Conservation (phyloP, 805 yeast species). For the Barnettozyma sucrosica region DNA sequence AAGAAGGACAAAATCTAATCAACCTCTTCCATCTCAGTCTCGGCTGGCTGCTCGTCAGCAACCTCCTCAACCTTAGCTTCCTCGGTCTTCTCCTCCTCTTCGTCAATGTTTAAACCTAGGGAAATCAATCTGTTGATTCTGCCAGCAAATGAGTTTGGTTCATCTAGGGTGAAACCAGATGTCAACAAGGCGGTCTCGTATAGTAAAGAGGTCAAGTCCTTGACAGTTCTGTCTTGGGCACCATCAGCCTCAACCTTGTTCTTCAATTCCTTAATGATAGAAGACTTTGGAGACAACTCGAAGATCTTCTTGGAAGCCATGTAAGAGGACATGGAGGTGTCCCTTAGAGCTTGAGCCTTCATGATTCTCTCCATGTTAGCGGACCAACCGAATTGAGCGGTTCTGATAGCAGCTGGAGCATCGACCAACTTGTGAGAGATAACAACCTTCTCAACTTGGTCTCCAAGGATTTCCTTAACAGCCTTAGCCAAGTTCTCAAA, state of each 20-base stretch:
- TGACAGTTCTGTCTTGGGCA: constrained; percentile 96
- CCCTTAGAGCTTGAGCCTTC: constrained; percentile 99
- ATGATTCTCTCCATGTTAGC: constrained; percentile 99
- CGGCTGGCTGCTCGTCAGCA: constrained; percentile 77
- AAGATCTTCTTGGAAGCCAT: constrained; percentile 99
- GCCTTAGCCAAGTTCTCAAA: constrained; percentile 92
- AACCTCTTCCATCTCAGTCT: constrained; percentile 98
- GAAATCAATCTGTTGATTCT: constrained; percentile 98
- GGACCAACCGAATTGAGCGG: constrained; percentile 99
- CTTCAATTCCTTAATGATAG: constrained; percentile 93
- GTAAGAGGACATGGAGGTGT: constrained; percentile 97
- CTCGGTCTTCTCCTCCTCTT: constrained; percentile 60
- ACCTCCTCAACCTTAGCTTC: constrained; percentile 61
- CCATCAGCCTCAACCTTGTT: constrained; percentile 96
- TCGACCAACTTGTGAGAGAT: constrained; percentile 96
- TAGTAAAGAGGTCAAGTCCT: constrained; percentile 92
- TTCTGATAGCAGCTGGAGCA: constrained; percentile 99
- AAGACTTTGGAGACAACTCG: constrained; percentile 95
- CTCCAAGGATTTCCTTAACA: constrained; percentile 95
- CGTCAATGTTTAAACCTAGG: constrained; percentile 96
- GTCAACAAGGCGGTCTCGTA: constrained; percentile 98
- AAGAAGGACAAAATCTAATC: constrained; percentile 47
- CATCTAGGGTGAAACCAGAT: constrained; percentile 98
- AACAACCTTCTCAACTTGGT: constrained; percentile 98
- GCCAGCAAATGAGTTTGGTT: constrained; percentile 94